Evolutionary conservation across 352 stramenopile species (phyloP).

Genomic region (Pythium insidiosum): DNA sequence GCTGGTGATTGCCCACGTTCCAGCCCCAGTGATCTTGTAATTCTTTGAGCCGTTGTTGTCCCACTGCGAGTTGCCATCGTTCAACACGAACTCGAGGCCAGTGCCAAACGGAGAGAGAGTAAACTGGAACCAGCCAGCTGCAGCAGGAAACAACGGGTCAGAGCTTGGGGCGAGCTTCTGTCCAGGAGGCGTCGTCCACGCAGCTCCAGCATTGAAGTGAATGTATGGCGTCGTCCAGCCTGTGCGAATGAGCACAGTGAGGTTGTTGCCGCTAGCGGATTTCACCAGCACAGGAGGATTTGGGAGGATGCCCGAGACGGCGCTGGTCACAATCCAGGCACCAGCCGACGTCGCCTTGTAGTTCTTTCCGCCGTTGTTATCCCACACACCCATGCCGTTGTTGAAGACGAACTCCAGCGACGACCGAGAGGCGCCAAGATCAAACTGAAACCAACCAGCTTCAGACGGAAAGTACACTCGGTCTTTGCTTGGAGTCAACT

Average conservation of each 20-base stretch:
- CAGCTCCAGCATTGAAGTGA: slow-evolving; percentile 33
- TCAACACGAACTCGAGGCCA: slow-evolving; percentile 30
- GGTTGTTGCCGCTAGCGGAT: slow-evolving; percentile 22
- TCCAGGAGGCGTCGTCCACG: slow-evolving; percentile 27
- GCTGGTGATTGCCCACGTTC: slow-evolving; percentile 28
- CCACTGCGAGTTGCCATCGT: slow-evolving; percentile 29
- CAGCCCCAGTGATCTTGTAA: slow-evolving; percentile 27
- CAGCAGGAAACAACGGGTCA: slow-evolving; percentile 21
- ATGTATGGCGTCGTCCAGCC: slow-evolving; percentile 35
- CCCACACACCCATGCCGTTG: slow-evolving; percentile 29
- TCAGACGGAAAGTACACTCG: slow-evolving; percentile 11
- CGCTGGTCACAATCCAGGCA: no score
- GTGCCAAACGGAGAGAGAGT: slow-evolving; percentile 13
- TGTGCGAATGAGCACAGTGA: slow-evolving; percentile 41
- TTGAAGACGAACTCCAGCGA: slow-evolving; percentile 38
- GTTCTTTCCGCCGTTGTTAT: no score
- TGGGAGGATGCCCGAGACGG: no score
- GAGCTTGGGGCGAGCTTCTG: slow-evolving; percentile 21
- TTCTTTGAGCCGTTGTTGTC: slow-evolving; percentile 27
- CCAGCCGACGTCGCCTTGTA: no score
- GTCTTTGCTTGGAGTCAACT: slow-evolving; percentile 20
- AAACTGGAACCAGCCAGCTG: slow-evolving; percentile 35
- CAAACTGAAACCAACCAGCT: slow-evolving; percentile 27
- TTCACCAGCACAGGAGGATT: no score
- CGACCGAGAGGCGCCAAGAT: slow-evolving; percentile 11